Evolutionary conservation across 352 stramenopile species (phyloP).

Genomic region (Phytophthora pluvialis): DNA sequence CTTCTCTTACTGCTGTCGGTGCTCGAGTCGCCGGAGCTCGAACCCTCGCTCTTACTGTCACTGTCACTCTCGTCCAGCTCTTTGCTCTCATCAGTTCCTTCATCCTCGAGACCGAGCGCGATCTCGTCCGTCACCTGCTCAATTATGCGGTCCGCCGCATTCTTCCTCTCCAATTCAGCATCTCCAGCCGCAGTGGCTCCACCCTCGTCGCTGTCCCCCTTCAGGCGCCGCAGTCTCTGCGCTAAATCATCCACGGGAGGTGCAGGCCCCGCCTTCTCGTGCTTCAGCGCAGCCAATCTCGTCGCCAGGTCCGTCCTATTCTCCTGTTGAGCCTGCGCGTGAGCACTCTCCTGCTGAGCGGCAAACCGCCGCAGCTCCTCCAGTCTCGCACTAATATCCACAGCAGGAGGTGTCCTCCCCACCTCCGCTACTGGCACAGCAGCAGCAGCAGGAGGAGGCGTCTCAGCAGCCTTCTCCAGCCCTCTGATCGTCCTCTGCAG

Average conservation of each 20-base stretch:
- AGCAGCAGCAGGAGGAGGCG: not conserved
- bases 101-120: conserved; percentile 56
- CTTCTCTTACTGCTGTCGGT: conserved; percentile 6
- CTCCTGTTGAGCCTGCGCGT: not conserved
- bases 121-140: conserved; percentile 70
- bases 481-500: conserved; percentile 40
- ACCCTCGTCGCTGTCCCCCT: conserved; percentile 6
- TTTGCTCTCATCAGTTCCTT: conserved; percentile 27
- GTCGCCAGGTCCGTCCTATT: conserved; percentile 36
- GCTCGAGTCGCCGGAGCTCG: conserved; percentile 9
- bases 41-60: conserved; percentile 21
- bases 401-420: not conserved
- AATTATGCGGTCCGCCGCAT: conserved; percentile 53
- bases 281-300: conserved; percentile 60
- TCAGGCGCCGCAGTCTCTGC: conserved; percentile 51
- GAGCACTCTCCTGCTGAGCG: conserved; percentile 18
- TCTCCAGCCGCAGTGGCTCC: not conserved
- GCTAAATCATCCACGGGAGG: conserved; percentile 36
- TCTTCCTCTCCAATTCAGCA: conserved; percentile 17
- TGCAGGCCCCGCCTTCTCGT: conserved; percentile 36
- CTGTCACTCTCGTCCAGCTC: conserved; percentile 19
- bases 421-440: not conserved
- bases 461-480: conserved; percentile 14
- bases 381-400: conserved; percentile 48
- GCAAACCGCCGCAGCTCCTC: conserved; percentile 52